phyloP scores from a whole-genome alignment of 2,329 filamentous ascomycete genomes.

The Pezicula rhizophila region DNA sequence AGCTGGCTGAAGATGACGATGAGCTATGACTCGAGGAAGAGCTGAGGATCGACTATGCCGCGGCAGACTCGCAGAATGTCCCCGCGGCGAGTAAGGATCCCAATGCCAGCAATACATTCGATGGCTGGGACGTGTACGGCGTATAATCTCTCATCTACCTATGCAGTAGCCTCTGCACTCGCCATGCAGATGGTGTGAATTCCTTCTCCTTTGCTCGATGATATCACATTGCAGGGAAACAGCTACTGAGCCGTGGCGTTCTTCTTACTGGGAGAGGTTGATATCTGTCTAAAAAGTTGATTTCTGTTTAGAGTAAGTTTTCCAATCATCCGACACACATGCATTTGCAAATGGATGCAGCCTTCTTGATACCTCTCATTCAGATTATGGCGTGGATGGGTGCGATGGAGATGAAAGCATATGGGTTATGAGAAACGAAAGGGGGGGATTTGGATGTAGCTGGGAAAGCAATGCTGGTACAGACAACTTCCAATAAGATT shows the following conservation, averaged over 20 bases:
- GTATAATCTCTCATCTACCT: slow-evolving; percentile 32
- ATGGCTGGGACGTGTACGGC: slow-evolving; percentile 64
- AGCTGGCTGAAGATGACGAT: slow-evolving; percentile 81
- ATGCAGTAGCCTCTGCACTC: slow-evolving; percentile 3
- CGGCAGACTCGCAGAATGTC: slow-evolving; percentile 10
- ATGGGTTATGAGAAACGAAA: slow-evolving; percentile 2
- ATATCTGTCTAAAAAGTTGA: slow-evolving; percentile 24
- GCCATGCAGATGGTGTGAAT: slow-evolving; percentile 17
- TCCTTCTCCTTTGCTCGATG: slow-evolving; percentile 14
- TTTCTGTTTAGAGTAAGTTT: slow-evolving; percentile 24
- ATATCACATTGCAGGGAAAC: slow-evolving; percentile 13
- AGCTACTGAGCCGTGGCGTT: slow-evolving; percentile 15
- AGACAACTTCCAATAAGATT: too few species aligned
- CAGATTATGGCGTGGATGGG: slow-evolving; percentile 8
- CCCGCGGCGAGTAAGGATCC: slow-evolving; percentile 8
- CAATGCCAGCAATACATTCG: slow-evolving; percentile 23
- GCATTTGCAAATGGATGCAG: slow-evolving; percentile 15
- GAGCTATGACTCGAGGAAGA: slow-evolving; percentile 79
- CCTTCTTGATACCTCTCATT: slow-evolving; percentile 16
- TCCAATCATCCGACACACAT: slow-evolving; percentile 19
- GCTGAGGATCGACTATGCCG: slow-evolving; percentile 50
- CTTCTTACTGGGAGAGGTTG: slow-evolving; percentile 16
- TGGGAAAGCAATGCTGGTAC: slow-evolving; percentile 1
- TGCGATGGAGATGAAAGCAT: slow-evolving; percentile 6
- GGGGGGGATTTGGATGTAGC: slow-evolving; percentile 9